Evolutionary conservation across 2,329 filamentous ascomycete genomes (phyloP).

Genomic region (Trichoderma sp.): DNA sequence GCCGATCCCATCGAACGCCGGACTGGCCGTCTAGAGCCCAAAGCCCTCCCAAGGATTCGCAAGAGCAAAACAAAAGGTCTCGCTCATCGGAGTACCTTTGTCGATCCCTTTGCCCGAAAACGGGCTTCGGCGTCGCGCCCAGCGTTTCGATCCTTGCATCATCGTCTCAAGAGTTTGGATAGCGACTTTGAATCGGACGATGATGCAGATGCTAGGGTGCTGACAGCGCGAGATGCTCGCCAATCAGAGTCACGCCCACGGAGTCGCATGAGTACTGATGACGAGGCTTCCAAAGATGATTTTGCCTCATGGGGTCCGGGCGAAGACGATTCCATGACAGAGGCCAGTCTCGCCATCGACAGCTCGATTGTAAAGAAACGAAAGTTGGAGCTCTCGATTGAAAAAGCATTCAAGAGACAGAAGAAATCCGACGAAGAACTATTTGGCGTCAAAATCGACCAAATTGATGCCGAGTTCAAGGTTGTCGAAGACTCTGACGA

Average conservation of each 20-base stretch:
- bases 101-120: constrained; percentile 66
- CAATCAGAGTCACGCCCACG: constrained; percentile 80
- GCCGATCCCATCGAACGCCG: constrained; percentile 63
- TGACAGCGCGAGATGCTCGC: constrained; percentile 74
- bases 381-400: constrained; percentile 67
- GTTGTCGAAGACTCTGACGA: constrained; percentile 53
- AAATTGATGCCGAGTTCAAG: constrained; percentile 52
- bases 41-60: constrained; percentile 73
- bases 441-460: constrained; percentile 63
- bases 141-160: constrained; percentile 77
- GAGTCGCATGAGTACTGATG: constrained; percentile 70
- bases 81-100: constrained; percentile 62
- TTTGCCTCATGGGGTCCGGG: constrained; percentile 48
- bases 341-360: constrained; percentile 70
- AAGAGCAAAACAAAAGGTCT: constrained; percentile 61
- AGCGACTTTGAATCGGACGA: constrained; percentile 87
- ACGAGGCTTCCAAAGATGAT: constrained; percentile 55
- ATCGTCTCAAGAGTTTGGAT: constrained; percentile 63
- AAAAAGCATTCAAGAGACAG: constrained; percentile 73
- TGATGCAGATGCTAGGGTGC: constrained; percentile 60
- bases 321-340: constrained; percentile 70
- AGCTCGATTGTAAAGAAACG: constrained; percentile 63
- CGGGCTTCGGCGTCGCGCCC: constrained; percentile 60
- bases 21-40: constrained; percentile 55
- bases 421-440: constrained; percentile 81